Evolutionary conservation across 345 rosid genomes (phyloP), one percentile per base, ranked within the genome.

Genomic region (Gynandropsis gynandra): DNA sequence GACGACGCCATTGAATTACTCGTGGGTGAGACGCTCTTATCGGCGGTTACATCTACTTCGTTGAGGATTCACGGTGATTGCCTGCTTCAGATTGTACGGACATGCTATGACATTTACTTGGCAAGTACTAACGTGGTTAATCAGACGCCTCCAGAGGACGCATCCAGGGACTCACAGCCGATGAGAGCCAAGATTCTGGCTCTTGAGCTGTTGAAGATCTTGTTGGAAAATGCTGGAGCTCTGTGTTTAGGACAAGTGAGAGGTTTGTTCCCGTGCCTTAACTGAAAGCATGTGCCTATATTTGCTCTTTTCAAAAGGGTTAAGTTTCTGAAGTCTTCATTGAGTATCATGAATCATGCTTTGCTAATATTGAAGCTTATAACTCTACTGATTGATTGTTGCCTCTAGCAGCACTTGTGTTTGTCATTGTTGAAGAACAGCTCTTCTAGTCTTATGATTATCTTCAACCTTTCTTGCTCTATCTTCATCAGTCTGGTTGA

Each of bases 381-480:
- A 32, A 37, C 40, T 54, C 36, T 58, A 9, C 63, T 66, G 55
- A 54, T 50, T 32, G 49, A 2, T 35, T 37, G 16, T 43, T 42
- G 24, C 64, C 45, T 92, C 63, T 87, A 92, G 76, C 98, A 85
- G 57, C 87, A 85, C 67, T 64, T 92, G 65, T 87, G 98, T 67
- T 67, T 92, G 51, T 87, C 98, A 21, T 52, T 92, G 76, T 65
- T 92, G 78, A 92, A 92, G 90, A 87, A 92, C 72, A 92, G 95
- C 31, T 86, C 95, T 63, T 92, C 98, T 4, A 85, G 82, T 56
- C 87, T 92, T 43, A 81, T 92, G 89, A 87, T 92, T 58, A 74
- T 92, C 70, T 92, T 87, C 81, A 97, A 92, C 80, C 96, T 92
- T 68, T 92, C 98, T 59, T 92, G 98, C 78, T 92, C 98, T 64